Conservation (phyloP, 139 green algal genomes). For the Auxenochlorella pyrenoidosa region DNA sequence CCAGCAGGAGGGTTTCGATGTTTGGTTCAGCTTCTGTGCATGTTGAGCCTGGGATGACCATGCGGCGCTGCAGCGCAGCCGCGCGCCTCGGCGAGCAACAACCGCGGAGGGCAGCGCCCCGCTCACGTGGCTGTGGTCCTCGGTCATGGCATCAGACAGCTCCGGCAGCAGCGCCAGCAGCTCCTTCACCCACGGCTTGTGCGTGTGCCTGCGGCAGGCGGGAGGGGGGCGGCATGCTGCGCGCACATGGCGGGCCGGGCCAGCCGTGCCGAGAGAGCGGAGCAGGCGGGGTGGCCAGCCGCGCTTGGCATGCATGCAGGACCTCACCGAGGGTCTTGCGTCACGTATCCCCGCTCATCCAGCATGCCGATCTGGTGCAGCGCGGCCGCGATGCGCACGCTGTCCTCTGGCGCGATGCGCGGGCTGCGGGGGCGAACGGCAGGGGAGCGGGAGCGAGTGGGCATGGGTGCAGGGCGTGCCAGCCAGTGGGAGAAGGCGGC, state of each 20-base stretch:
- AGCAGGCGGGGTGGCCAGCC: too few species aligned
- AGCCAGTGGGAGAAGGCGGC: neutral
- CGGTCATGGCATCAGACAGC: neutral
- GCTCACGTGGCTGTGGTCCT: conserved; percentile 15
- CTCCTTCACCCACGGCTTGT: conserved; percentile 20
- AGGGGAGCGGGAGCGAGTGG: neutral
- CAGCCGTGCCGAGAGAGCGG: too few species aligned
- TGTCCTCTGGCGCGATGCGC: neutral
- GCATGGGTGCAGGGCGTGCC: neutral
- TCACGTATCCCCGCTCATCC: neutral
- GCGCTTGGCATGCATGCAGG: too few species aligned
- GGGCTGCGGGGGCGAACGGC: neutral
- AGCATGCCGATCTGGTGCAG: conserved; percentile 16
- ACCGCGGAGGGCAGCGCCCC: neutral
- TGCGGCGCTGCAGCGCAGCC: too few species aligned
- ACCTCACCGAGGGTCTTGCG: neutral
- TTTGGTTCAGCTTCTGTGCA: too few species aligned
- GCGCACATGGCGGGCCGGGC: too few species aligned
- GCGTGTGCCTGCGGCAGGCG: neutral
- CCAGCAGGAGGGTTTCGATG: too few species aligned
- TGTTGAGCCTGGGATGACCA: too few species aligned
- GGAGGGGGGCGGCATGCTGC: too few species aligned
- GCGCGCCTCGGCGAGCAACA: too few species aligned
- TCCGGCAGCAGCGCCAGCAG: conserved; percentile 4
- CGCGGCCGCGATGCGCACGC: neutral